These are phyloP conservation scores for Hibiscus trionum DNA, from an alignment of 345 rosid genomes.

Conservation along the genomic window DNA sequence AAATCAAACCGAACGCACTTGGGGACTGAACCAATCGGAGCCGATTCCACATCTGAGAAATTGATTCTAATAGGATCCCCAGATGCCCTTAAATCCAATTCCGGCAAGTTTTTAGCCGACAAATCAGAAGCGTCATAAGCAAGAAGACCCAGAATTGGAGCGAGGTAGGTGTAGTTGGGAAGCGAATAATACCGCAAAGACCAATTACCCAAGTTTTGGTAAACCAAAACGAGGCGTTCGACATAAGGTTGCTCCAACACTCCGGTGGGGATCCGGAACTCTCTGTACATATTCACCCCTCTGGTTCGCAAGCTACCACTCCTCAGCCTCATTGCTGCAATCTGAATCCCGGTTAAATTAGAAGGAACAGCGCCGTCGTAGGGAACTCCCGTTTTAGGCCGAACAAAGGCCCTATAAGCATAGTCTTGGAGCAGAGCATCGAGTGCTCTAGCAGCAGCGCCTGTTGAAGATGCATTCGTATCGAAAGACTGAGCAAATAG, in stretches of 20 bases:
- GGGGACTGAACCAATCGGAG: constrained; percentile 48
- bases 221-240: constrained; percentile 72
- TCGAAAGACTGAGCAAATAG: constrained; percentile 28
- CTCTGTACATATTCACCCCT: constrained; percentile 46
- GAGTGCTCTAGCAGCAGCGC: constrained; percentile 36
- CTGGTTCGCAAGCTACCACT: constrained; percentile 64
- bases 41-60: constrained; percentile 44
- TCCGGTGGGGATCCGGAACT: constrained; percentile 53
- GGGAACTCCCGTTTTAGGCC: constrained; percentile 62
- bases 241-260: constrained; percentile 52
- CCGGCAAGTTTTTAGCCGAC: constrained; percentile 43
- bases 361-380: constrained; percentile 54
- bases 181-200: constrained; percentile 54
- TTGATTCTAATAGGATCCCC: constrained; percentile 45
- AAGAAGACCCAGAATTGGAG: constrained; percentile 80
- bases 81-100: constrained; percentile 36
- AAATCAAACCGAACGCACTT: constrained; percentile 70
- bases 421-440: constrained; percentile 82
- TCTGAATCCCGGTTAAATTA: constrained; percentile 58
- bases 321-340: constrained; percentile 75
- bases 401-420: constrained; percentile 59
- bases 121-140: constrained; percentile 70
- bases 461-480: constrained; percentile 7
- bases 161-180: constrained; percentile 40
- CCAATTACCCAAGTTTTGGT: constrained; percentile 83